Evolutionary conservation across 257 asterid species (phyloP).

Genomic region (Marsdenia floribunda): DNA sequence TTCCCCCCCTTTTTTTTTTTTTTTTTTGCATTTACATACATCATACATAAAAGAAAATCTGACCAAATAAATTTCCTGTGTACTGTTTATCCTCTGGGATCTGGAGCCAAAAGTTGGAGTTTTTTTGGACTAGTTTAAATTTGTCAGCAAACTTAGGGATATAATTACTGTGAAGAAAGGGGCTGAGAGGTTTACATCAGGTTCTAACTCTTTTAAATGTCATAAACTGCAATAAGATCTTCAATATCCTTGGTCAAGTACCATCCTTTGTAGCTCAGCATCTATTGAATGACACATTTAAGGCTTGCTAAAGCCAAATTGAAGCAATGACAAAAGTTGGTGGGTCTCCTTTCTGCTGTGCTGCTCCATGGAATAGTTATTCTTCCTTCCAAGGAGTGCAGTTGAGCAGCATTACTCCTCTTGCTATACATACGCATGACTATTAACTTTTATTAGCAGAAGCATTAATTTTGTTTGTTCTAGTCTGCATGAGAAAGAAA

Average conservation of each 20-base stretch:
- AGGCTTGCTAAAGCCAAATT: no score
- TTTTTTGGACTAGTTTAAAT: not conserved
- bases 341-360: not conserved
- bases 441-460: no score
- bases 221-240: not conserved
- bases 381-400: not conserved
- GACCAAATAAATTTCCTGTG: no score
- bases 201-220: not conserved
- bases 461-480: not conserved
- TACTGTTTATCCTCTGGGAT: not conserved
- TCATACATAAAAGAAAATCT: no score
- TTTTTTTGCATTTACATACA: not conserved
- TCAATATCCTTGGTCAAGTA: not conserved
- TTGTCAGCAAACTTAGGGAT: not conserved
- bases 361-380: not conserved
- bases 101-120: not conserved
- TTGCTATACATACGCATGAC: not conserved
- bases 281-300: not conserved
- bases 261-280: not conserved
- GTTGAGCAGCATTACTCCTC: not conserved
- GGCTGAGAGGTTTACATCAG: not conserved
- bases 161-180: not conserved
- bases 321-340: not conserved
- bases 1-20: no score
- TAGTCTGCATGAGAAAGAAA: no score